Evolutionary conservation across 106 monocot genomes (phyloP).

Genomic region (Ottelia alismoides): DNA sequence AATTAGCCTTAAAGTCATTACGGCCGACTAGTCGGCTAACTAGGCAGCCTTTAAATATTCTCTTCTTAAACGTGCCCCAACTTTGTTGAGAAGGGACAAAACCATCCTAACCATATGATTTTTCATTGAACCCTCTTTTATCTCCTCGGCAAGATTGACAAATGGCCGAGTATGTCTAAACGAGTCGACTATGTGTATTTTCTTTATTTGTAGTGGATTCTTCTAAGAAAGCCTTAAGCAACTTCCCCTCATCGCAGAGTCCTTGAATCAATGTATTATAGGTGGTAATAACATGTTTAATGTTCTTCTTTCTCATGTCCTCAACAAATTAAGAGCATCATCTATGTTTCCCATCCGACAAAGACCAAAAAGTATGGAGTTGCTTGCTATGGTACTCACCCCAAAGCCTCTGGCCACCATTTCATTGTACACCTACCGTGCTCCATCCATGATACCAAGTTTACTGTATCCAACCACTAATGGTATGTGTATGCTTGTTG

Average conservation of each 20-base stretch:
- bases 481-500: slow-evolving; percentile 8
- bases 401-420: slow-evolving; percentile 6
- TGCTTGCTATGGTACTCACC: slow-evolving; percentile 10
- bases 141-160: no score
- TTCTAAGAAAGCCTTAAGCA: not conserved
- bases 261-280: slow-evolving; percentile 19
- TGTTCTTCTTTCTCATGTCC: slow-evolving; percentile 3
- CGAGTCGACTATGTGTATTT: no score
- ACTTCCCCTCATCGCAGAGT: slow-evolving; percentile 6
- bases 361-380: slow-evolving; percentile 13
- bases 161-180: no score
- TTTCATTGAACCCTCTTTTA: no score
- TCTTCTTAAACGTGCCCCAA: no score
- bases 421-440: slow-evolving; percentile 7
- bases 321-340: slow-evolving; percentile 6
- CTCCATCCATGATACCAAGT: slow-evolving; percentile 8
- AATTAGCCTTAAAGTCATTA: no score
- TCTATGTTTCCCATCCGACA: slow-evolving; percentile 7
- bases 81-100: no score
- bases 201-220: no score
- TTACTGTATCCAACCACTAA: slow-evolving; percentile 16
- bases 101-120: no score
- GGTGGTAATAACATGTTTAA: slow-evolving; percentile 5
- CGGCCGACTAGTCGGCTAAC: no score
- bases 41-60: no score